Evolutionary conservation across 148 eudicot genomes (phyloP), one percentile per base, ranked within the genome.

Genomic region (Salicornia ramosissima): DNA sequence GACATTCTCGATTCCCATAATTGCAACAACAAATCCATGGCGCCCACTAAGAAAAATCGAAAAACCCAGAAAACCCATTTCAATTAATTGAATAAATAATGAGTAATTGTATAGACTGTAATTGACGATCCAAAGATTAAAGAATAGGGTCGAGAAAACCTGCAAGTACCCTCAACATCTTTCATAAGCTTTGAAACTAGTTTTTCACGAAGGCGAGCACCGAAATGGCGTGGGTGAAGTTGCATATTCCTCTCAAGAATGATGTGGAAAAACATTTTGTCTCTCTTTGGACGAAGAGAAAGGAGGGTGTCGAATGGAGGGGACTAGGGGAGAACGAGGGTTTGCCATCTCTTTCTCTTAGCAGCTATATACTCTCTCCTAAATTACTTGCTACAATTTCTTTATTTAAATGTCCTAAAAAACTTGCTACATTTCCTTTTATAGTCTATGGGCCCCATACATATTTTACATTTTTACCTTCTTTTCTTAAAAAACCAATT

Each of bases 111-210:
- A 12, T 2, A 12, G 43, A n/a, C n/a, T n/a, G n/a, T n/a, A n/a
- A 58, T 7, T 4, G 0, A 39, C 8, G 45, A 16, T 12, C 14
- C 2, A 28, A 14, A 11, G 18, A 19, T 28, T 34, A 25, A 67
- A 47, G 31, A 19, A n/a, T n/a, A n/a, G n/a, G n/a, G n/a, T n/a
- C n/a, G n/a, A n/a, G n/a, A n/a, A n/a, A 42, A 92, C 97, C 93
- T 92, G 92, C 98, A 93, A 78, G 98, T 93, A 69, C 96, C 98
- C 65, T 93, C 98, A 0, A 93, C 95, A 51, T 93, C 96, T 73
- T 86, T 90, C 89, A 93, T 87, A 52, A 93, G 95, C 68, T 93
- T 88, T 56, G 98, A 53, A 33, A 85, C 79, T n/a, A 93, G 93
- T 74, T 90, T 93, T 5, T 88, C 95, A 0, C 96, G 88, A 25